Base-by-base conservation (phyloP, 139 green algal genomes). In the Chloropicon primus region DNA sequence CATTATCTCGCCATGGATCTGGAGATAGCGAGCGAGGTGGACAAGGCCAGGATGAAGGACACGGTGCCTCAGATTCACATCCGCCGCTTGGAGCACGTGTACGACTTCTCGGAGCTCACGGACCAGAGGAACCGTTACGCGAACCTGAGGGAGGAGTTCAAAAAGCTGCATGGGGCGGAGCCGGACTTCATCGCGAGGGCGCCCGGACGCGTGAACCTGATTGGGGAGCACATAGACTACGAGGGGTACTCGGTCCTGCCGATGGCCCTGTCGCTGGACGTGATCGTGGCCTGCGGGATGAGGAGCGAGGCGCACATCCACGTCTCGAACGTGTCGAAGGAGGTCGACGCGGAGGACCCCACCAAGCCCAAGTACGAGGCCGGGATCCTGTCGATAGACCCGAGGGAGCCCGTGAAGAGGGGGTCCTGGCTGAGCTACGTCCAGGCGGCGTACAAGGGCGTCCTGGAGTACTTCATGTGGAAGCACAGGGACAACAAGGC, bases 211-310 rank as follows among this genome's bases (percentile, higher is more conserved):
- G 95, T 99, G 10, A 99, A 99, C 85, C 79, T 98, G 5, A 99
- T 99, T 54, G 95, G 94, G 10, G 94, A 98, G 84, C 94, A 98
- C 79, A 98, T 98, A 75, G 94, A 98, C 79, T 98, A 98, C 77
- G 91, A 97, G 78, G 95, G 95, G 0, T 99, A 98, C 78, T 90
- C 84, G 2, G 94, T 98, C 73, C 89, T 99, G 54, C 95, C 95
- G 26, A 98, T 98, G 94, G 95, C 94, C n/a, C 94, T 99, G 76
- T 78, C 80, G 1, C 87, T 92, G 88, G 85, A 96, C 83, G 93
- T 90, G 2, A 81, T 93, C 24, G 87, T 96, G 24, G 91, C 89
- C 2, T 84, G 93, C 62, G 25, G 41, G 41, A 17, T 17, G 41
- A 5, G 41, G 41, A n/a, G 10, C 41, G 41, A 62, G 41, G 41